phyloP scores from a whole-genome alignment of 768 basidiomycete genomes.

The Piloderma croceum region DNA sequence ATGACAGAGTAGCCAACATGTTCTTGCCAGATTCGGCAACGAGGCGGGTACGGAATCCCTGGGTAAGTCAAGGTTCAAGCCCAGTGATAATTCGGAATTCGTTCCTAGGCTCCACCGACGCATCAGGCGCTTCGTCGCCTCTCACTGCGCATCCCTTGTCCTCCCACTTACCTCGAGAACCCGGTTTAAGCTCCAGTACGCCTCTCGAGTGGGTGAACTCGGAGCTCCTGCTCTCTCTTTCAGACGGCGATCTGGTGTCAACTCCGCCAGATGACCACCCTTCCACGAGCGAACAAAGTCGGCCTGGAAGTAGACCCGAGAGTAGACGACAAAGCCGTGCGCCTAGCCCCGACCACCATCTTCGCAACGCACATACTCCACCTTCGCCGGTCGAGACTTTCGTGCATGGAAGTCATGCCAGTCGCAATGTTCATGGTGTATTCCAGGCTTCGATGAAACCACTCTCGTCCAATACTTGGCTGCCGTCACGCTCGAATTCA shows the following conservation, averaged over 20 bases:
- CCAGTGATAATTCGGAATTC: conserved; percentile 25
- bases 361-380: not conserved
- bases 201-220: conserved; percentile 80
- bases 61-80: conserved; percentile 41
- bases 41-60: conserved; percentile 61
- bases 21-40: conserved; percentile 59
- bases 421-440: conserved; percentile 46
- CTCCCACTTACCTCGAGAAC: conserved; percentile 42
- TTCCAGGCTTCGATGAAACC: conserved; percentile 62
- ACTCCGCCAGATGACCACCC: conserved; percentile 23
- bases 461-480: conserved; percentile 44
- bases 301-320: conserved; percentile 18
- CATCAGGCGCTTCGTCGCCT: conserved; percentile 37
- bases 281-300: too few species aligned
- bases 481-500: conserved; percentile 32
- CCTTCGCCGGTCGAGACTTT: conserved; percentile 39
- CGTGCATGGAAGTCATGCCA: conserved; percentile 46
- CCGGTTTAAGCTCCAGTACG: conserved; percentile 37
- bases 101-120: conserved; percentile 15
- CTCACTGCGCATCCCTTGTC: conserved; percentile 31
- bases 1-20: conserved; percentile 83
- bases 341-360: conserved; percentile 50
- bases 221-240: conserved; percentile 69
- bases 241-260: conserved; percentile 30
- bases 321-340: conserved; percentile 42